Evolutionary conservation across 2,329 filamentous ascomycete genomes (phyloP).

Genomic region (Cytospora piceae): DNA sequence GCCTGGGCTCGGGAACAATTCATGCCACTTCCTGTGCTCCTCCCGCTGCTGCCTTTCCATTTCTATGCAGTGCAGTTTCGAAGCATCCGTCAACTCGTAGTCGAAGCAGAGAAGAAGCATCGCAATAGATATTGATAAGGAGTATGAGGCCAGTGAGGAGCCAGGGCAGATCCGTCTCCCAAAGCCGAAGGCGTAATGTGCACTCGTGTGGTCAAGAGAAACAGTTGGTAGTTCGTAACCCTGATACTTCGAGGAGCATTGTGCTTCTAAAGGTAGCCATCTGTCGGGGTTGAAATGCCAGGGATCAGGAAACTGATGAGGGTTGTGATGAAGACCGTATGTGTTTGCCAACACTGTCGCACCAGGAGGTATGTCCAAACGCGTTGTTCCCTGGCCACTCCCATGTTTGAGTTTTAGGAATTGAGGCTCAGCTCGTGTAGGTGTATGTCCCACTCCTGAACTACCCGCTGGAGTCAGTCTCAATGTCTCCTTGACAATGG

Average conservation of each 20-base stretch:
- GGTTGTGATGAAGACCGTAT: constrained; percentile 26
- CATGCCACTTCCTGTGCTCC: constrained; percentile 12
- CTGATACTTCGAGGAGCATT: not conserved
- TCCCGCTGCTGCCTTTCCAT: constrained; percentile 14
- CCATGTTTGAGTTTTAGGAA: not conserved
- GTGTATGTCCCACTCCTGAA: constrained; percentile 27
- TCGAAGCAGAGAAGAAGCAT: constrained; percentile 26
- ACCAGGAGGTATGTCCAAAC: constrained; percentile 9
- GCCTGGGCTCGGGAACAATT: not conserved
- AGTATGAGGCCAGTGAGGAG: constrained; percentile 20
- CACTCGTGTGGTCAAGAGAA: constrained; percentile 21
- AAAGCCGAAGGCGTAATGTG: constrained; percentile 26
- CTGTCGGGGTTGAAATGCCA: constrained; percentile 26
- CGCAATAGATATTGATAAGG: constrained; percentile 21
- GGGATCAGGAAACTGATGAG: constrained; percentile 15
- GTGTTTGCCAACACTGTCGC: constrained; percentile 24
- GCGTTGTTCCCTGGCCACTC: not conserved
- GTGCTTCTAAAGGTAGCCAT: constrained; percentile 3
- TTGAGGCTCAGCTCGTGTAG: constrained; percentile 2
- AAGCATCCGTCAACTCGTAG: constrained; percentile 14
- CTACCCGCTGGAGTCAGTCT: constrained; percentile 25
- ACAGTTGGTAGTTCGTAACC: not conserved
- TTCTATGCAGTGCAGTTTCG: not conserved
- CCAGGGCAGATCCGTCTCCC: constrained; percentile 26
- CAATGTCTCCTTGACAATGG: constrained; percentile 24